These are phyloP conservation scores for Guyanaporus albipodus DNA, from an alignment of 768 basidiomycete genomes.

Conservation along the genomic window DNA sequence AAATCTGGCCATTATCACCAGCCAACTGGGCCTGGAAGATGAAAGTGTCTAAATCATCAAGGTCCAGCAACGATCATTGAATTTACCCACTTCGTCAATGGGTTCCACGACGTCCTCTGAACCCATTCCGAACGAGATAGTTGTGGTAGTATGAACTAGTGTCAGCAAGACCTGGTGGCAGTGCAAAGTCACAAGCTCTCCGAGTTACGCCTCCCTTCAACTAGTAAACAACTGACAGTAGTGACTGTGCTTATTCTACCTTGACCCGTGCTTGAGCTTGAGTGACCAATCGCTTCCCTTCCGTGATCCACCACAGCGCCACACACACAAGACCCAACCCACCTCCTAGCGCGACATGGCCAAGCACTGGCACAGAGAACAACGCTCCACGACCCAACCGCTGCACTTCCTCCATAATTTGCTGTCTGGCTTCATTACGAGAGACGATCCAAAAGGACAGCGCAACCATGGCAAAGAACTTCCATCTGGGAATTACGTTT, in stretches of 20 bases:
- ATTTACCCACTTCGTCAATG: constrained; percentile 30
- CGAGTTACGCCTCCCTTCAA: too few species aligned
- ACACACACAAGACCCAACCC: constrained; percentile 25
- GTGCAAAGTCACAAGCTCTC: constrained; percentile 12
- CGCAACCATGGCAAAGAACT: constrained; percentile 19
- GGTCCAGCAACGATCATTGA: neutral
- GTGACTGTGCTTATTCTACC: constrained; percentile 13
- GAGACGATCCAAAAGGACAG: constrained; percentile 26
- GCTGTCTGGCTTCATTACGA: constrained; percentile 13
- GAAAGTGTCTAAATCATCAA: constrained; percentile 12
- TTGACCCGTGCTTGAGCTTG: constrained; percentile 18
- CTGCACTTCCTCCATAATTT: constrained; percentile 12
- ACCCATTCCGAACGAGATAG: constrained; percentile 23
- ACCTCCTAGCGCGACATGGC: constrained; percentile 26
- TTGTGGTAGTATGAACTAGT: too few species aligned
- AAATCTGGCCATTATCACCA: constrained; percentile 76
- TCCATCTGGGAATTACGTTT: constrained; percentile 25
- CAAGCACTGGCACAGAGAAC: constrained; percentile 18
- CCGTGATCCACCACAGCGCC: constrained; percentile 29
- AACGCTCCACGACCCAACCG: constrained; percentile 17
- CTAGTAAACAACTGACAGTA: too few species aligned
- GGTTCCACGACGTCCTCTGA: constrained; percentile 25
- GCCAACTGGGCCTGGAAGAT: constrained; percentile 54
- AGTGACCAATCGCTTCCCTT: constrained; percentile 22
- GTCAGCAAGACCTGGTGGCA: constrained; percentile 15